These are phyloP conservation scores for Didymella keratinophila DNA, from an alignment of 2,329 filamentous ascomycete species.

Conservation along the genomic window DNA sequence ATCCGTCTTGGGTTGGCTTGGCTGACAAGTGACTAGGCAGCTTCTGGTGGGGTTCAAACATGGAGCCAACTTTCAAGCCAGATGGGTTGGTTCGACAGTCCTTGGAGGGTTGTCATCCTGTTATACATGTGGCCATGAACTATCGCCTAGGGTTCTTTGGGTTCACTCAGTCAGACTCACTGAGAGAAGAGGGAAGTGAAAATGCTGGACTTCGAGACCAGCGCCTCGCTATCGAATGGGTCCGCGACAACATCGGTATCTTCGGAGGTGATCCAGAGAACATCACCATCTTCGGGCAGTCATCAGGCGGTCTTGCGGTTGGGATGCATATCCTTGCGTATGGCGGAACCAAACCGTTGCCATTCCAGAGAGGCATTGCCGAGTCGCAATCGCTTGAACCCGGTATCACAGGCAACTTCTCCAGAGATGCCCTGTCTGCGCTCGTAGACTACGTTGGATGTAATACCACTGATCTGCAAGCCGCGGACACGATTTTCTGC, in stretches of 20 bases:
- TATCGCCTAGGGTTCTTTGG: slow-evolving; percentile 52
- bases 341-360: slow-evolving; percentile 40
- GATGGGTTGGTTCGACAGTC: slow-evolving; percentile 59
- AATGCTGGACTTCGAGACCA: slow-evolving; percentile 53
- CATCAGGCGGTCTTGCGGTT: slow-evolving; percentile 45
- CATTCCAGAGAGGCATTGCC: slow-evolving; percentile 48
- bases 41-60: slow-evolving; percentile 41
- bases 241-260: slow-evolving; percentile 46
- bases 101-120: slow-evolving; percentile 52
- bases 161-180: slow-evolving; percentile 46
- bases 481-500: slow-evolving; percentile 56
- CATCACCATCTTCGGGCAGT: slow-evolving; percentile 53
- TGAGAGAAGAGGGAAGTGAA: slow-evolving; percentile 43
- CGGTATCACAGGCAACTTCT: slow-evolving; percentile 58
- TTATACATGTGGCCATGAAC: slow-evolving; percentile 50
- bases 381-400: slow-evolving; percentile 60
- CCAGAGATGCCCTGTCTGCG: slow-evolving; percentile 56
- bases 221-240: slow-evolving; percentile 51
- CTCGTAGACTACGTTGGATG: slow-evolving; percentile 57
- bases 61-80: slow-evolving; percentile 51
- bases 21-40: slow-evolving; percentile 22
- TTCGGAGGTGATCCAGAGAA: slow-evolving; percentile 48
- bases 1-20: not conserved
- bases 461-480: slow-evolving; percentile 51
- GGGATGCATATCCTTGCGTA: slow-evolving; percentile 48